phyloP scores from a whole-genome alignment of 805 yeast genomes.

The Candida coleopterorum region DNA sequence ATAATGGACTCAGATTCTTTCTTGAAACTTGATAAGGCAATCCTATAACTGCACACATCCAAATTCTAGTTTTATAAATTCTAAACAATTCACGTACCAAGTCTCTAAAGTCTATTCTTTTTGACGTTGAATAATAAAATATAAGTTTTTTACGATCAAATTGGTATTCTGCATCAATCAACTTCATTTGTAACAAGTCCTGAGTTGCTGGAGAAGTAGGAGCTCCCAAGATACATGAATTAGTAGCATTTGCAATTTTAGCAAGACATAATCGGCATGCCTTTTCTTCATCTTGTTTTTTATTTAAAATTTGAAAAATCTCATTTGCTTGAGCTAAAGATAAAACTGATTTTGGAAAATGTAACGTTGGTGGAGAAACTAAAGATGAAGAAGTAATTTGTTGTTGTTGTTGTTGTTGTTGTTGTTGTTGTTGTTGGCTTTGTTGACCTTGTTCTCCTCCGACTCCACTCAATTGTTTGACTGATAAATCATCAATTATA shows the following conservation, averaged over 20 bases:
- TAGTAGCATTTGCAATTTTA: slow-evolving; percentile 44
- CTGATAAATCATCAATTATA: slow-evolving; percentile 18
- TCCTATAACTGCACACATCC: slow-evolving; percentile 71
- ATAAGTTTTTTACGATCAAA: slow-evolving; percentile 75
- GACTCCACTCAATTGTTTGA: slow-evolving; percentile 17
- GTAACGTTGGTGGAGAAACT: slow-evolving; percentile 43
- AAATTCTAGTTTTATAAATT: slow-evolving; percentile 72
- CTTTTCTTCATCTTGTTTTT: slow-evolving; percentile 64
- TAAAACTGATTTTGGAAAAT: slow-evolving; percentile 64
- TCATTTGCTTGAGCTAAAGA: slow-evolving; percentile 61
- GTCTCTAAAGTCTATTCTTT: slow-evolving; percentile 69
- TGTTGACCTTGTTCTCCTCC: slow-evolving; percentile 9
- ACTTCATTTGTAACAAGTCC: slow-evolving; percentile 43
- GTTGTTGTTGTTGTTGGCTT: too few relatives aligned
- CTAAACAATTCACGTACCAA: slow-evolving; percentile 70
- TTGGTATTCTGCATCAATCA: slow-evolving; percentile 76
- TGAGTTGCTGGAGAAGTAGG: slow-evolving; percentile 8
- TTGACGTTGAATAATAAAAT: slow-evolving; percentile 57
- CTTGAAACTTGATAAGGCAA: slow-evolving; percentile 22
- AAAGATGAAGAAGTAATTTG: neutral
- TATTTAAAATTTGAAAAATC: slow-evolving; percentile 51
- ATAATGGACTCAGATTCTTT: slow-evolving; percentile 2
- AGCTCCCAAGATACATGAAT: slow-evolving; percentile 6
- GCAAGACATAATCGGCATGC: slow-evolving; percentile 59
- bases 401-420: neutral